A percentile compares a stretch with the other conserved stretches of the same genome.
These are phyloP conservation scores for Boletales sp. DNA, from an alignment of 768 basidiomycete species.

Conservation along the genomic window DNA sequence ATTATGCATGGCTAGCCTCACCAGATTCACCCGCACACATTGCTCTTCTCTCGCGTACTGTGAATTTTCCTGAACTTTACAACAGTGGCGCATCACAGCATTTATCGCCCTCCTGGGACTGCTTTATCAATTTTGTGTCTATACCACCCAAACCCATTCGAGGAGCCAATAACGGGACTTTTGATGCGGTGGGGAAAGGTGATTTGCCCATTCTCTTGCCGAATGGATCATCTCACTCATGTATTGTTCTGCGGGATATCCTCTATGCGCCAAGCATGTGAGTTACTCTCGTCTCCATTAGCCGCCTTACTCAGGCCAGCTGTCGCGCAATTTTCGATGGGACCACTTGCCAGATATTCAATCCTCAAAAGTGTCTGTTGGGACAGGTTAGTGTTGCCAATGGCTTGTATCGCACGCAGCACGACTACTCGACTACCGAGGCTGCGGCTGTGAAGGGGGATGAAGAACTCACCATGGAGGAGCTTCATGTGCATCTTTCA, in stretches of 20 bases:
- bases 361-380: too few relatives aligned
- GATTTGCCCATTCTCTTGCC: not conserved
- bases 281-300: constrained; percentile 20
- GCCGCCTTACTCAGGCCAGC: not conserved
- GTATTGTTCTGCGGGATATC: not conserved
- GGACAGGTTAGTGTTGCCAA: too few relatives aligned
- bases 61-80: not conserved
- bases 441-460: too few relatives aligned
- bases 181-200: not conserved
- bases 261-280: constrained; percentile 16
- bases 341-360: too few relatives aligned
- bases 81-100: not conserved
- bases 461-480: constrained; percentile 18
- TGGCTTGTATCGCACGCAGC: too few relatives aligned
- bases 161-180: not conserved
- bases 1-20: not conserved
- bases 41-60: too few relatives aligned
- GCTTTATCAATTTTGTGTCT: not conserved
- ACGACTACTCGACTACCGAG: too few relatives aligned
- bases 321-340: too few relatives aligned
- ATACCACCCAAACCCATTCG: not conserved
- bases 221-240: not conserved
- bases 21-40: not conserved
- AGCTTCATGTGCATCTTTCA: constrained; percentile 33
- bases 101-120: not conserved